Conservation (phyloP, 2,329 filamentous ascomycete species). For the Ophiostoma sp. region DNA sequence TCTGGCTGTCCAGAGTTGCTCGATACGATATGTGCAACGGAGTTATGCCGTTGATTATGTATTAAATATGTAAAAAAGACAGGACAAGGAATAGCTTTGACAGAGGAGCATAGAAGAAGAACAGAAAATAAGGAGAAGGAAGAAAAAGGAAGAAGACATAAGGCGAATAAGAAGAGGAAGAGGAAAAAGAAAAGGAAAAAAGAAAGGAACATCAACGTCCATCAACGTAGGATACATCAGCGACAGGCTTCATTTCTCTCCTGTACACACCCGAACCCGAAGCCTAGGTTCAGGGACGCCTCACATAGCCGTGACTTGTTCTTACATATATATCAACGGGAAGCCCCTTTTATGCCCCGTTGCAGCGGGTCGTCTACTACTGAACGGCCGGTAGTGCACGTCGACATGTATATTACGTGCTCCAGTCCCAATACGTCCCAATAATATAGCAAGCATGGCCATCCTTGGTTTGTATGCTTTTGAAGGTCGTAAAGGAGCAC, state of each 20-base stretch:
- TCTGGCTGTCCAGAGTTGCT: neutral
- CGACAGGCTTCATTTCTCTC: too few relatives aligned
- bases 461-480: too few relatives aligned
- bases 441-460: neutral
- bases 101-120: too few relatives aligned
- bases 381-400: neutral
- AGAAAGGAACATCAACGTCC: neutral
- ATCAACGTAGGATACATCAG: too few relatives aligned
- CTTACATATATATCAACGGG: conserved; percentile 1
- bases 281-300: neutral
- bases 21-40: too few relatives aligned
- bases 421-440: neutral
- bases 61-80: too few relatives aligned
- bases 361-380: neutral
- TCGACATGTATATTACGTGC: neutral
- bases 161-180: neutral
- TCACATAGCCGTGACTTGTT: neutral
- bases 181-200: neutral
- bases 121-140: too few relatives aligned
- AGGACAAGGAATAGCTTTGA: too few relatives aligned
- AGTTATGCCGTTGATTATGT: too few relatives aligned
- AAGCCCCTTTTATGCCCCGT: neutral
- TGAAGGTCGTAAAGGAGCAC: too few relatives aligned
- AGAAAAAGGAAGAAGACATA: neutral
- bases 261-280: neutral